These are phyloP conservation scores for Thalassiosira delicatula DNA, from an alignment of 352 stramenopile species.

Conservation along the genomic window DNA sequence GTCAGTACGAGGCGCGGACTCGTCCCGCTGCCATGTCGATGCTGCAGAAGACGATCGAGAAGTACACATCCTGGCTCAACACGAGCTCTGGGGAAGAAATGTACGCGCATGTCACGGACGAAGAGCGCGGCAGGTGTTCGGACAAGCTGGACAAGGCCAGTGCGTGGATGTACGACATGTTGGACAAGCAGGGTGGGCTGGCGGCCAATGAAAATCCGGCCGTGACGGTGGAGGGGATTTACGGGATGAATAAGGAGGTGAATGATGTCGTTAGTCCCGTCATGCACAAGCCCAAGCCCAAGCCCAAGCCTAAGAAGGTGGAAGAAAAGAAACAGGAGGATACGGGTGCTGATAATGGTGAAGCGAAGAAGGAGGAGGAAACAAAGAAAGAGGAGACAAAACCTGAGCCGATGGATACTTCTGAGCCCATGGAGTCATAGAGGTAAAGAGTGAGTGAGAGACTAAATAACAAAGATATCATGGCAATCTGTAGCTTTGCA, in stretches of 20 bases:
- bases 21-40: constrained; percentile 88
- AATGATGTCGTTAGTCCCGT: constrained; percentile 90
- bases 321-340: constrained; percentile 74
- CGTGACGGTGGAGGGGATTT: constrained; percentile 90
- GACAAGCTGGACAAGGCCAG: constrained; percentile 89
- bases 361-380: constrained; percentile 50
- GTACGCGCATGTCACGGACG: constrained; percentile 95
- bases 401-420: constrained; percentile 67
- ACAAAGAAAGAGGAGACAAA: constrained; percentile 54
- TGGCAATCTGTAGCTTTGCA: background rate
- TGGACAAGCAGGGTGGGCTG: constrained; percentile 92
- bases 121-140: constrained; percentile 93
- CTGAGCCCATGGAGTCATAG: constrained; percentile 57
- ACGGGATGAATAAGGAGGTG: constrained; percentile 90
- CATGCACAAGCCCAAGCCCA: constrained; percentile 95
- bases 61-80: constrained; percentile 94
- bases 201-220: constrained; percentile 88
- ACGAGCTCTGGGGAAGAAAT: constrained; percentile 88
- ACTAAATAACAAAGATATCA: too few relatives aligned
- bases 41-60: constrained; percentile 92
- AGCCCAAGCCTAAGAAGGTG: constrained; percentile 74
- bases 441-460: background rate
- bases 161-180: constrained; percentile 94
- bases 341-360: constrained; percentile 33
- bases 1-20: constrained; percentile 90